These are phyloP conservation scores for Sporothrix brasiliensis DNA, from an alignment of 2,329 filamentous ascomycete genomes.

Conservation along the genomic window DNA sequence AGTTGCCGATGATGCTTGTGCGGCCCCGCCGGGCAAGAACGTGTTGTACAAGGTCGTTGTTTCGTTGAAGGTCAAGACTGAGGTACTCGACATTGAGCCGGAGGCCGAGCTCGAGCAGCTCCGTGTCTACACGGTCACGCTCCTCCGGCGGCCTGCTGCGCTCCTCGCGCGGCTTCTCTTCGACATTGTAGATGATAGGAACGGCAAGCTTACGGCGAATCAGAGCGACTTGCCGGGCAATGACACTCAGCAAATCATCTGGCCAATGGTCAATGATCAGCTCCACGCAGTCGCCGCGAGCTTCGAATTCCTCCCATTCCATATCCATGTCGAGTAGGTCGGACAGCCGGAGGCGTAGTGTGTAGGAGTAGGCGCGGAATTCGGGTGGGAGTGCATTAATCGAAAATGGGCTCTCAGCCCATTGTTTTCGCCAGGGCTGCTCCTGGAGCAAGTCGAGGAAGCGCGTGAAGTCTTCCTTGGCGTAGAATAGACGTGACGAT, in stretches of 20 bases:
- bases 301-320: slow-evolving; percentile 58
- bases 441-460: slow-evolving; percentile 63
- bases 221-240: slow-evolving; percentile 60
- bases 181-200: slow-evolving; percentile 61
- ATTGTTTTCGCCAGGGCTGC: slow-evolving; percentile 54
- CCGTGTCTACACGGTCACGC: slow-evolving; percentile 53
- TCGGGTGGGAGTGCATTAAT: slow-evolving; percentile 62
- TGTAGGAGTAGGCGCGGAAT: slow-evolving; percentile 61
- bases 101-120: slow-evolving; percentile 64
- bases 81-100: slow-evolving; percentile 68
- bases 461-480: slow-evolving; percentile 62
- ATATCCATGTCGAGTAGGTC: slow-evolving; percentile 57
- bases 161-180: slow-evolving; percentile 53
- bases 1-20: slow-evolving; percentile 64
- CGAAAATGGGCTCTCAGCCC: slow-evolving; percentile 63
- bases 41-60: slow-evolving; percentile 51
- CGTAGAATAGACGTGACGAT: slow-evolving; percentile 60
- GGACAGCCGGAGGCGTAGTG: slow-evolving; percentile 64
- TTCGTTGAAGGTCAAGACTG: slow-evolving; percentile 64
- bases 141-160: slow-evolving; percentile 46
- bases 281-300: slow-evolving; percentile 62
- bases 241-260: slow-evolving; percentile 51
- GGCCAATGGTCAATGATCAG: slow-evolving; percentile 62
- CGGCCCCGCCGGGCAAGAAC: slow-evolving; percentile 58
- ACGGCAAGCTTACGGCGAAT: slow-evolving; percentile 59